Conservation (phyloP, 129 eudicot genomes). For the Flaveria bidentis region DNA sequence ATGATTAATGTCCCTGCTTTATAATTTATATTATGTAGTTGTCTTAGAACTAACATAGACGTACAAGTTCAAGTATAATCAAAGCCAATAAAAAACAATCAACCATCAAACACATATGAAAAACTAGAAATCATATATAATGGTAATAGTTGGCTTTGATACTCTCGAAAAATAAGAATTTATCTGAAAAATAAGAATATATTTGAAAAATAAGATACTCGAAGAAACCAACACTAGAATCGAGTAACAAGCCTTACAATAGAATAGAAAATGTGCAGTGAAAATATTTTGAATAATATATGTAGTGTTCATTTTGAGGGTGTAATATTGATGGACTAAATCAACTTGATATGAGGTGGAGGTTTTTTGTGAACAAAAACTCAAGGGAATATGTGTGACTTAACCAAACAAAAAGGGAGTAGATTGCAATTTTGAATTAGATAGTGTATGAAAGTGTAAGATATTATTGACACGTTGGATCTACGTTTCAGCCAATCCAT, state of each 20-base stretch:
- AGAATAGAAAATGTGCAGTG: too few relatives aligned
- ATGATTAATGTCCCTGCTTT: neutral
- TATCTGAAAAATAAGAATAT: too few relatives aligned
- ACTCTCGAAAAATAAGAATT: too few relatives aligned
- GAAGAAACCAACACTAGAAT: too few relatives aligned
- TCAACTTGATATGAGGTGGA: neutral
- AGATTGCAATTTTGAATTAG: neutral
- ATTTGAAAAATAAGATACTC: too few relatives aligned
- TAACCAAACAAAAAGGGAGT: conserved; percentile 25
- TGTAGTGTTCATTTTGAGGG: too few relatives aligned
- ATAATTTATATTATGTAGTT: too few relatives aligned
- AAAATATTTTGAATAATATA: too few relatives aligned
- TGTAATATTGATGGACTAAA: neutral
- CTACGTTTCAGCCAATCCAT: conserved; percentile 53
- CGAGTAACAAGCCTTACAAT: too few relatives aligned
- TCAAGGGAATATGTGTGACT: conserved; percentile 6
- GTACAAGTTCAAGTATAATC: neutral
- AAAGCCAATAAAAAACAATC: neutral
- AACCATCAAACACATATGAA: neutral
- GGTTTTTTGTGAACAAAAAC: neutral
- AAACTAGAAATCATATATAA: too few relatives aligned
- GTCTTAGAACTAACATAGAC: neutral
- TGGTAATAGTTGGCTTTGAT: too few relatives aligned
- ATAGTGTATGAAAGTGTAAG: conserved; percentile 14
- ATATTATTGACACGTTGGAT: conserved; percentile 46